A percentile compares a stretch with the other conserved stretches of the same genome.
Evolutionary conservation across 108 stramenopile genomes (phyloP).

Genomic region (Pseudonitzschia multiseries): DNA sequence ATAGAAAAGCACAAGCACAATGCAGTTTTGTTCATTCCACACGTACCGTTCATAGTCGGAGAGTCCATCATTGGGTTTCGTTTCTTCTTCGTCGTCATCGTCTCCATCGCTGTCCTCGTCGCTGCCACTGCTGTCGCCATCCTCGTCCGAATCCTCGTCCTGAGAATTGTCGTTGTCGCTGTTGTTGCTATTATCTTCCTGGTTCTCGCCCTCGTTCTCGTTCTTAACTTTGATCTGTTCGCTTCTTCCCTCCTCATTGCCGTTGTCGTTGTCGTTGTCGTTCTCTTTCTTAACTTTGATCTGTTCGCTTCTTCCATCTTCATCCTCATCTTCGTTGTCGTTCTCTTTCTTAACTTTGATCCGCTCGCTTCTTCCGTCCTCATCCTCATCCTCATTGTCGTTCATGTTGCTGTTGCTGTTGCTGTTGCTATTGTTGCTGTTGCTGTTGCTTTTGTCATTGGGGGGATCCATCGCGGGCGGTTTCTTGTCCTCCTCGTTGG

Average conservation of each 20-base stretch:
- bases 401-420: no score
- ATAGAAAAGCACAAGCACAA: no score
- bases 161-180: no score
- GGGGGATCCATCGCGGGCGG: not conserved
- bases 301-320: no score
- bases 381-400: no score
- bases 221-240: not conserved
- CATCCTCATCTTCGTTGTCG: no score
- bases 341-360: no score
- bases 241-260: not conserved
- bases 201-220: not conserved
- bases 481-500: not conserved
- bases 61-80: slow-evolving; percentile 30
- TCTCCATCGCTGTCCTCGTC: slow-evolving; percentile 21
- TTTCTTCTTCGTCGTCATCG: slow-evolving; percentile 12
- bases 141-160: not conserved
- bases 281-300: no score
- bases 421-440: not conserved
- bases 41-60: slow-evolving; percentile 63
- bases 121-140: not conserved
- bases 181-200: not conserved
- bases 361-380: no score
- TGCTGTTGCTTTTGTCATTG: not conserved
- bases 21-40: no score
- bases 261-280: slow-evolving; percentile 4